Base-by-base conservation (phyloP, 202 grass and related monocot species). In the Brachypodium distachyon region DNA sequence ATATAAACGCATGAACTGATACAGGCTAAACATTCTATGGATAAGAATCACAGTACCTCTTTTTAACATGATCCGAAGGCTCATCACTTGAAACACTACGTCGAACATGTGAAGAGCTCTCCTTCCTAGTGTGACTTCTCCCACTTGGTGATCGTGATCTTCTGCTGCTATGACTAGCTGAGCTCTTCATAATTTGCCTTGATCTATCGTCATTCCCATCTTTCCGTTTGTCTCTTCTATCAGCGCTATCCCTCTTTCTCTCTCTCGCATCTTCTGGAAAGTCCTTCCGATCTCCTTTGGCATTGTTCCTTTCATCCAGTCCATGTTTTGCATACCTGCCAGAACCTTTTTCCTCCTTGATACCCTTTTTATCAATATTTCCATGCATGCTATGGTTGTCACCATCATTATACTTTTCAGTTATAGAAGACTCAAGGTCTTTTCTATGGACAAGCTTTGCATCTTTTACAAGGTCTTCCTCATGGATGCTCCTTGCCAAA, bases 51-150 rank as follows among this genome's bases (percentile, higher is more conserved):
- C 9, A 41, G 49, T 72, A 95, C 87, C 87, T 88, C 81, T 62
- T 95, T 85, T 90, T 97, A 46, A 51, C 54, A 78, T 66, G 83
- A 28, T 95, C 96, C 68, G 83, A 90, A 87, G 81, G 88, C 37
- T 97, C 94, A 7, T 89, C 86, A 70, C 84, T 89, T 56, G 84
- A 85, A 76, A 79, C 72, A 87, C 84, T 92, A 26, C 74, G 84
- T 84, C 13, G 85, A 76, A 55, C 83, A 80, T 59, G 91, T 72
- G 77, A 89, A 47, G 79, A 90, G 34, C 22, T 90, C 54, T 93
- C 87, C 41, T 88, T 90, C 55, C 81, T 87, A 81, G 47, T 60
- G 41, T 25, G 72, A 51, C 78, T 81, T 86, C 84, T 92, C 36
- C 61, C 51, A 44, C 83, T 87, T 68, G 89, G 96, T 72, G 90